Percentiles rank a stretch among this genome's conserved stretches.
phyloP scores from a whole-genome alignment of 495 filamentous ascomycete genomes.

The Xylaria scruposa region DNA sequence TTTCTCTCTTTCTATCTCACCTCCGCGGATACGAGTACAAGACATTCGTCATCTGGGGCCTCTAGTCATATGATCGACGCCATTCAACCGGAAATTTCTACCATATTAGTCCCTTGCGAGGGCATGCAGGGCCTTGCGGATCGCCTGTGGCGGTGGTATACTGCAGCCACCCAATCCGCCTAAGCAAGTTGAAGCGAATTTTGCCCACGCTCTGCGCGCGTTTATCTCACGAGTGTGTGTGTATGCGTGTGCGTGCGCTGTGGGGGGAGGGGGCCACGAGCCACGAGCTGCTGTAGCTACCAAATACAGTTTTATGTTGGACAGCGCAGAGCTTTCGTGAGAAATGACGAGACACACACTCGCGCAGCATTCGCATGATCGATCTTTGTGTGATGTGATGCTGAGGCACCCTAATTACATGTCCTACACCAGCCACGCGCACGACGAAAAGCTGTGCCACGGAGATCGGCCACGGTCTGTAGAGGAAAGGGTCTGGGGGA shows the following conservation, averaged over 20 bases:
- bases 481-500: constrained; percentile 1
- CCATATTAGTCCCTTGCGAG: constrained; percentile 44
- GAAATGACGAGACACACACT: constrained; percentile 9
- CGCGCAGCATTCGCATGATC: constrained; percentile 30
- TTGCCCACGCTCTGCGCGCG: constrained; percentile 24
- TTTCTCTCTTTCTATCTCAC: background rate
- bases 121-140: constrained; percentile 19
- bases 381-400: constrained; percentile 26
- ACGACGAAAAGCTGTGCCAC: constrained; percentile 28
- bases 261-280: background rate
- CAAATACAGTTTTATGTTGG: constrained; percentile 8
- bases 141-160: constrained; percentile 27
- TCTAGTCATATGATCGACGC: constrained; percentile 49
- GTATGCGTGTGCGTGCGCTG: constrained; percentile 1
- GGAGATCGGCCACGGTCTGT: constrained; percentile 18
- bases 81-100: constrained; percentile 54
- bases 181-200: constrained; percentile 16
- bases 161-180: constrained; percentile 27
- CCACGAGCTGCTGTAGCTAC: constrained; percentile 24
- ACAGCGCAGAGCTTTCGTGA: constrained; percentile 16
- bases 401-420: constrained; percentile 26
- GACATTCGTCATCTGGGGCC: constrained; percentile 16
- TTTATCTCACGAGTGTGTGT: constrained; percentile 22
- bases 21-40: constrained; percentile 18
- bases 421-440: constrained; percentile 26